Percentiles rank a stretch among this genome's conserved stretches.
Evolutionary conservation across 2,329 filamentous ascomycete species (phyloP).

Genomic region (Ophiostoma pallidulum): DNA sequence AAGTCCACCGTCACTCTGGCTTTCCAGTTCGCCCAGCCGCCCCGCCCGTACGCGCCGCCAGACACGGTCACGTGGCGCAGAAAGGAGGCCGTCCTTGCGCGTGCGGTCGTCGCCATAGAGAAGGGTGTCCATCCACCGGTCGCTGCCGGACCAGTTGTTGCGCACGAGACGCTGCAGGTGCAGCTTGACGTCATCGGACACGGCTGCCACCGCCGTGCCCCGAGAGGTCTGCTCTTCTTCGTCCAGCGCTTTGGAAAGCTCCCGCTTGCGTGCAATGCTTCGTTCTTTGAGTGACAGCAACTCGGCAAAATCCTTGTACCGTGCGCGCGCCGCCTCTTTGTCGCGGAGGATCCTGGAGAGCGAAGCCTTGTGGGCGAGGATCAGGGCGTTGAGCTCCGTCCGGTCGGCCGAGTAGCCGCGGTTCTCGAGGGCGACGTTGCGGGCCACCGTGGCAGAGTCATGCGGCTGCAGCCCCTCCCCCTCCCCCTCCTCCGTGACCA

Average conservation of each 20-base stretch:
- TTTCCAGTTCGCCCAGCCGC: slow-evolving; percentile 46
- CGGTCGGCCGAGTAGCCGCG: slow-evolving; percentile 47
- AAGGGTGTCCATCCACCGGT: slow-evolving; percentile 63
- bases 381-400: slow-evolving; percentile 51
- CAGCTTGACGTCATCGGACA: slow-evolving; percentile 33
- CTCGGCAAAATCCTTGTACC: slow-evolving; percentile 55
- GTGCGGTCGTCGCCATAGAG: slow-evolving; percentile 50
- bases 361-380: slow-evolving; percentile 63
- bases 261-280: slow-evolving; percentile 44
- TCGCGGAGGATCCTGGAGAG: slow-evolving; percentile 48
- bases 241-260: slow-evolving; percentile 31
- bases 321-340: slow-evolving; percentile 49
- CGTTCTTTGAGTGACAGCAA: slow-evolving; percentile 55
- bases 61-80: slow-evolving; percentile 57
- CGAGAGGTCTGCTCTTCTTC: slow-evolving; percentile 8
- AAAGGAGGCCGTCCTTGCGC: slow-evolving; percentile 53
- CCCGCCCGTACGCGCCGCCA: slow-evolving; percentile 59
- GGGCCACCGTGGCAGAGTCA: slow-evolving; percentile 25
- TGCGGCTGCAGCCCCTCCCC: background rate
- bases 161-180: slow-evolving; percentile 52
- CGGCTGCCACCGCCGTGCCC: background rate
- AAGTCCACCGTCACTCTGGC: slow-evolving; percentile 37
- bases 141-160: slow-evolving; percentile 71
- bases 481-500: slow-evolving; percentile 32
- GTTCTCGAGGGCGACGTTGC: slow-evolving; percentile 49